Evolutionary conservation across 495 filamentous ascomycete species (phyloP), one percentile per base, ranked within the genome.

Genomic region (Penicillium dipodomyicola): DNA sequence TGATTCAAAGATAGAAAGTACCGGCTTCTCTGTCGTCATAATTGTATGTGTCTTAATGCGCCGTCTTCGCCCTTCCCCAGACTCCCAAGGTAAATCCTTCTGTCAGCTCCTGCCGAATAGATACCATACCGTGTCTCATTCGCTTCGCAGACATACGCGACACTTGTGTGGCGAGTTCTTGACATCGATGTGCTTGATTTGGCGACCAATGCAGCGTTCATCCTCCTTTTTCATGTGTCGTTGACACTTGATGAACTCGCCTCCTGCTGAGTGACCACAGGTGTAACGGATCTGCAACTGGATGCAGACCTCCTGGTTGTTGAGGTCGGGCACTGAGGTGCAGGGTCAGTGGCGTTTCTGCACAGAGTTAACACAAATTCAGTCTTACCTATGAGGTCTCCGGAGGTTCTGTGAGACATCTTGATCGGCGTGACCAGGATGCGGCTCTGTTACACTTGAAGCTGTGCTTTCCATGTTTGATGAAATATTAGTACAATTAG

Each of bases 241-340:
- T 1, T 20, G 49, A 30, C 63, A 66, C 30, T 66, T 66, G 33
- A 66, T 52, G 25, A 66, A 66, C 37, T 66, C 63, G 22, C 63
- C 61, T 1, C 61, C 58, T 8, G 29, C 37, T 2, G 57, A 48
- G 52, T 66, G 63, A 14, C 63, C 61, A 11, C 63, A 66, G 25
- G 43, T 37, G 54, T 66, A 66, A 6, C 61, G 50, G 30, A 66
- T 55, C 40, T 66, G 63, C 4, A 60, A 17, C 35, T 64, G 54
- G 4, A 47, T 61, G 53, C 63, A 66, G 27, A 32, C 30, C 3
- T 39, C 43, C n/a, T 53, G 51, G 2, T 14, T 29, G 20, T 35
- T 20, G 12, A 43, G 10, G 8, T 54, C 52, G 9, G 41, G 52
- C 15, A 54, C 52, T 54, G 15, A 11, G 14, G 27, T 22, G 19